Conservation (phyloP, 768 basidiomycete species). For the Mycena crocata region DNA sequence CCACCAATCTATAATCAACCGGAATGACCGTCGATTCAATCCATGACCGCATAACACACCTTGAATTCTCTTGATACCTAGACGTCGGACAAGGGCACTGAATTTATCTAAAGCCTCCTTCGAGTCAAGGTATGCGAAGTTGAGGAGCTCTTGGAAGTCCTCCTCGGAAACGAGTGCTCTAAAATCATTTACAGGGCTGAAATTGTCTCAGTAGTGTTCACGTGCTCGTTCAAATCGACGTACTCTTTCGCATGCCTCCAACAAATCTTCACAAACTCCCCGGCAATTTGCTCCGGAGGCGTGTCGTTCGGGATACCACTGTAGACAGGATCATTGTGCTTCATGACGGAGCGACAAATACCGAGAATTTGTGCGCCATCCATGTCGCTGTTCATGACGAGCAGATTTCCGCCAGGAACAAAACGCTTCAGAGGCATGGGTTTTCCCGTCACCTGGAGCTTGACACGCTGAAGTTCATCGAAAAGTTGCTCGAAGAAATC, state of each 20-base stretch:
- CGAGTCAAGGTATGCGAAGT: neutral
- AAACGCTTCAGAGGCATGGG: slow-evolving; percentile 14
- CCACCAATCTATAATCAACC: too few species aligned
- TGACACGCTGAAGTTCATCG: slow-evolving; percentile 13
- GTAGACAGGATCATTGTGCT: slow-evolving; percentile 10
- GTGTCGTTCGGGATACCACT: slow-evolving; percentile 18
- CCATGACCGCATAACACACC: too few species aligned
- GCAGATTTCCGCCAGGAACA: slow-evolving; percentile 21
- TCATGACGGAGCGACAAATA: slow-evolving; percentile 18
- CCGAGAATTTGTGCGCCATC: slow-evolving; percentile 27
- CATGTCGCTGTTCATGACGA: slow-evolving; percentile 27
- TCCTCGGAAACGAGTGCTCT: neutral
- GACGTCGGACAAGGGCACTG: neutral
- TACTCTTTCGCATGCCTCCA: slow-evolving; percentile 17
- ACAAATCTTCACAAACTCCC: slow-evolving; percentile 21
- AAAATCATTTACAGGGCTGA: neutral
- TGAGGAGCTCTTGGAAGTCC: neutral
- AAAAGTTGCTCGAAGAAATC: slow-evolving; percentile 21
- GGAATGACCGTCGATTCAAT: too few species aligned
- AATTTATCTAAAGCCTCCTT: neutral
- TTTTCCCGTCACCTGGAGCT: slow-evolving; percentile 1
- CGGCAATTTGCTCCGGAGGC: neutral
- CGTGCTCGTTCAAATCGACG: neutral
- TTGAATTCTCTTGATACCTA: neutral
- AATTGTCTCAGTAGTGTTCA: neutral